These are phyloP conservation scores for Botrytis porri DNA, from an alignment of 2,329 filamentous ascomycete genomes.

Conservation along the genomic window DNA sequence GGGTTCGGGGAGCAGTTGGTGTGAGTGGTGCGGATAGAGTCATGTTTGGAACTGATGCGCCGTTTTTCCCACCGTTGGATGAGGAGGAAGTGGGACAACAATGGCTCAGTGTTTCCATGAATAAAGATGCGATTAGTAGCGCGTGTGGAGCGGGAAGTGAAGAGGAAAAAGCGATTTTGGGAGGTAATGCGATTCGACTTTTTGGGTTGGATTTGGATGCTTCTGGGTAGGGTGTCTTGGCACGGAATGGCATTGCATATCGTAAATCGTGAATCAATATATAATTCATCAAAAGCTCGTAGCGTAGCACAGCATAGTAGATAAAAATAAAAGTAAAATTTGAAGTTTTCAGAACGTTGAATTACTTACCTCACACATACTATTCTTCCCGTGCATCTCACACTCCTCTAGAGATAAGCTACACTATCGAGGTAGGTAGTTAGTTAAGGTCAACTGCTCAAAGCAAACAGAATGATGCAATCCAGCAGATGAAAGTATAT, in stretches of 20 bases:
- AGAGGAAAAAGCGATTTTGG: conserved; percentile 53
- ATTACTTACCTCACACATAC: neutral
- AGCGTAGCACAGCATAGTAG: neutral
- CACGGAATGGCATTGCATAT: neutral
- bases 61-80: conserved; percentile 76
- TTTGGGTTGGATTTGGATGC: conserved; percentile 38
- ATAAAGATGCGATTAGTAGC: conserved; percentile 53
- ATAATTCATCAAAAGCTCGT: neutral
- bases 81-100: conserved; percentile 54
- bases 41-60: conserved; percentile 80
- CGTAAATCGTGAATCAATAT: neutral
- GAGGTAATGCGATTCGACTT: conserved; percentile 56
- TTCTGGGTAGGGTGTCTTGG: neutral
- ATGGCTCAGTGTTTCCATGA: conserved; percentile 67
- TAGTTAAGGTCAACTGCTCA: neutral
- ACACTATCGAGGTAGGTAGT: neutral
- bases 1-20: conserved; percentile 66
- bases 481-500: neutral
- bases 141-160: conserved; percentile 48
- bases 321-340: neutral
- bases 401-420: no score
- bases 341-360: neutral
- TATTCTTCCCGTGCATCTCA: rapidly evolving
- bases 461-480: neutral
- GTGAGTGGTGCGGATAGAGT: conserved; percentile 66